phyloP scores from a whole-genome alignment of 2,329 filamentous ascomycete genomes.

The Claviceps humidiphila region DNA sequence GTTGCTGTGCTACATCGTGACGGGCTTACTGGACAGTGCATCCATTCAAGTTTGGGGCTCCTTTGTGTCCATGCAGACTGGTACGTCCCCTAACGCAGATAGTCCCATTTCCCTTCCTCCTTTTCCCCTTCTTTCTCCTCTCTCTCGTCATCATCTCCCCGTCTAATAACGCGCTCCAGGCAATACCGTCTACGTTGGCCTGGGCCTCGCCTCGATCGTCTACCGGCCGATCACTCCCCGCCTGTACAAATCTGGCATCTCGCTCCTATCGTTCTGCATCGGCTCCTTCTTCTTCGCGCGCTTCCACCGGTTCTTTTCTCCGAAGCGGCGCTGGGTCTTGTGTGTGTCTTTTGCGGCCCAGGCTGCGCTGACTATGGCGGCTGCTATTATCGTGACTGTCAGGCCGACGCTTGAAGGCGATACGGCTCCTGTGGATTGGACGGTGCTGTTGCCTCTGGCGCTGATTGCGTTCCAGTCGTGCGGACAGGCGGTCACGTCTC shows the following conservation, averaged over 20 bases:
- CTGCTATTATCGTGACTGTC: conserved; percentile 40
- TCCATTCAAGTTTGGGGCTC: conserved; percentile 66
- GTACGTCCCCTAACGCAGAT: conserved; percentile 22
- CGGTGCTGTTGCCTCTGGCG: conserved; percentile 51
- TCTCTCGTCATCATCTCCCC: background rate
- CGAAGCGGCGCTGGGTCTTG: conserved; percentile 52
- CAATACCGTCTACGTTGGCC: conserved; percentile 68
- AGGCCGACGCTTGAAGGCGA: conserved; percentile 23
- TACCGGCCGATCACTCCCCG: conserved; percentile 15
- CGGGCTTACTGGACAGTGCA: conserved; percentile 63
- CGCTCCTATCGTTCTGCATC: conserved; percentile 56
- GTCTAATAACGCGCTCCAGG: conserved; percentile 23
- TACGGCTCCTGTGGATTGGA: conserved; percentile 36
- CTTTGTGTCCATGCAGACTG: conserved; percentile 77
- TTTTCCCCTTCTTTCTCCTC: background rate
- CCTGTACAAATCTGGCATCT: conserved; percentile 49
- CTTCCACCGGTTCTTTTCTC: conserved; percentile 50
- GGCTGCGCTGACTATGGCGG: conserved; percentile 32
- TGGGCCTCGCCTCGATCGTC: conserved; percentile 50
- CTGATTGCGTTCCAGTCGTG: conserved; percentile 65
- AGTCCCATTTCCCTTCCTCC: background rate
- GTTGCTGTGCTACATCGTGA: conserved; percentile 62
- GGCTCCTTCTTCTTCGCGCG: conserved; percentile 60
- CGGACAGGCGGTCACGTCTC: conserved; percentile 63
- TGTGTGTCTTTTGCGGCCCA: conserved; percentile 44